Percentiles rank a stretch among this genome's conserved stretches.
Evolutionary conservation across 768 basidiomycete species (phyloP).

Genomic region (Boletus huronensis): DNA sequence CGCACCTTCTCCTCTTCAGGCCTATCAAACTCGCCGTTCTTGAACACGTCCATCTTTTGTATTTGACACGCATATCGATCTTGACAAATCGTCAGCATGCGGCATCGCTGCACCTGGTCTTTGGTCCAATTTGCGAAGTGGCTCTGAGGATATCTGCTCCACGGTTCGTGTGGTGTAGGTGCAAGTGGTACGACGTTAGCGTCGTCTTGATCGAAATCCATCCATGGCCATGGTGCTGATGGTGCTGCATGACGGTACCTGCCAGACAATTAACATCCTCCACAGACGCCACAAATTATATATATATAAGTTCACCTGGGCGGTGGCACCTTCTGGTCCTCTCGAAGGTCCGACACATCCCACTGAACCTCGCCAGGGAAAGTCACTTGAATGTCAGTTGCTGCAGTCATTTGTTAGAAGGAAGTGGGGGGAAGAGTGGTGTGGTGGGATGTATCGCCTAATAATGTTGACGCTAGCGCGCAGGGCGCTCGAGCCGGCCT

Average conservation of each 20-base stretch:
- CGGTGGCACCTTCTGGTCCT: slow-evolving; percentile 17
- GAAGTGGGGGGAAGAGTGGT: background rate
- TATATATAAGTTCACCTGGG: slow-evolving; percentile 23
- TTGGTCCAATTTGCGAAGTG: slow-evolving; percentile 56
- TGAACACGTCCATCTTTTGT: slow-evolving; percentile 21
- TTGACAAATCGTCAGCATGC: slow-evolving; percentile 29
- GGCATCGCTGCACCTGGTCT: slow-evolving; percentile 36
- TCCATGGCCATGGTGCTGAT: slow-evolving; percentile 42
- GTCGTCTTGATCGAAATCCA: slow-evolving; percentile 32
- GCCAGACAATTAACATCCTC: slow-evolving; percentile 17
- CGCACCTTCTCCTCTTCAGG: background rate
- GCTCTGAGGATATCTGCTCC: slow-evolving; percentile 46
- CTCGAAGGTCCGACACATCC: slow-evolving; percentile 14
- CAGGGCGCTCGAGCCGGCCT: background rate
- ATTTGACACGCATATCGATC: slow-evolving; percentile 13
- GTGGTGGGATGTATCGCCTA: slow-evolving; percentile 4
- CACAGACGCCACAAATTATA: background rate
- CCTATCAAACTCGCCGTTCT: slow-evolving; percentile 16
- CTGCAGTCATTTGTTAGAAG: slow-evolving; percentile 14
- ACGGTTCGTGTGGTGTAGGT: slow-evolving; percentile 8
- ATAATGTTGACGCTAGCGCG: background rate
- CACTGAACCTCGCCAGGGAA: background rate
- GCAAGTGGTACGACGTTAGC: slow-evolving; percentile 10
- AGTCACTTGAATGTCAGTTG: slow-evolving; percentile 1
- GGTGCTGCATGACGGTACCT: slow-evolving; percentile 39